Evolutionary conservation across 345 rosid species (phyloP).

Genomic region (Bruguiera gymnorhiza): DNA sequence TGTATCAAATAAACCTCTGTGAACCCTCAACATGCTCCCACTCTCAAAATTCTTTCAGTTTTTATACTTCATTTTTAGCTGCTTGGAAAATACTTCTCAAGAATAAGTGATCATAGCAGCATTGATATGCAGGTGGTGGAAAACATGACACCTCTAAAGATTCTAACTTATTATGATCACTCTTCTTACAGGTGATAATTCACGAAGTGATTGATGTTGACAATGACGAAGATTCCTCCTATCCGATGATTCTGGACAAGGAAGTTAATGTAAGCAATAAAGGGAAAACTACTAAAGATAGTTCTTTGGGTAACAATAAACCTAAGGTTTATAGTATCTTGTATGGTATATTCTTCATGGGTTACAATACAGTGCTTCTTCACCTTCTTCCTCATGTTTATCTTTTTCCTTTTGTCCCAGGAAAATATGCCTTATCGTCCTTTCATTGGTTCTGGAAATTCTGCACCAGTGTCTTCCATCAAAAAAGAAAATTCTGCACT

Average conservation of each 20-base stretch:
- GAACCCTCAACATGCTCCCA: too few species aligned
- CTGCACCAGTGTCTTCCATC: too few species aligned
- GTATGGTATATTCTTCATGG: background rate
- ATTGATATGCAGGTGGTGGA: too few species aligned
- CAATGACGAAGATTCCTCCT: slow-evolving; percentile 43
- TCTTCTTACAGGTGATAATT: slow-evolving; percentile 36
- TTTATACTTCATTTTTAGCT: too few species aligned
- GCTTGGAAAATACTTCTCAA: too few species aligned
- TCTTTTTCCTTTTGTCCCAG: slow-evolving; percentile 3
- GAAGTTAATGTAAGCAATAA: slow-evolving; percentile 41
- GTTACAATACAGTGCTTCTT: background rate
- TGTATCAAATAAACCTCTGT: too few species aligned
- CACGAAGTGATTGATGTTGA: slow-evolving; percentile 60
- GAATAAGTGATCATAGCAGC: too few species aligned
- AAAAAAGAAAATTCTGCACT: slow-evolving; percentile 18
- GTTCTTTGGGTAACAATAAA: slow-evolving; percentile 24
- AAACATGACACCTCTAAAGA: too few species aligned
- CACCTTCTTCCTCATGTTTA: background rate
- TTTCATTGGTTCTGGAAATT: slow-evolving; percentile 4
- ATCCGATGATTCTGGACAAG: slow-evolving; percentile 36
- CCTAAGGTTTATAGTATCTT: slow-evolving; percentile 27
- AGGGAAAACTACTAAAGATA: slow-evolving; percentile 53
- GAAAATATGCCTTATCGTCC: slow-evolving; percentile 8
- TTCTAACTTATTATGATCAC: too few species aligned
- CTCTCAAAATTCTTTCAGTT: too few species aligned